phyloP scores from a whole-genome alignment of 2,329 filamentous ascomycete species.

The Escovopsis sp. region DNA sequence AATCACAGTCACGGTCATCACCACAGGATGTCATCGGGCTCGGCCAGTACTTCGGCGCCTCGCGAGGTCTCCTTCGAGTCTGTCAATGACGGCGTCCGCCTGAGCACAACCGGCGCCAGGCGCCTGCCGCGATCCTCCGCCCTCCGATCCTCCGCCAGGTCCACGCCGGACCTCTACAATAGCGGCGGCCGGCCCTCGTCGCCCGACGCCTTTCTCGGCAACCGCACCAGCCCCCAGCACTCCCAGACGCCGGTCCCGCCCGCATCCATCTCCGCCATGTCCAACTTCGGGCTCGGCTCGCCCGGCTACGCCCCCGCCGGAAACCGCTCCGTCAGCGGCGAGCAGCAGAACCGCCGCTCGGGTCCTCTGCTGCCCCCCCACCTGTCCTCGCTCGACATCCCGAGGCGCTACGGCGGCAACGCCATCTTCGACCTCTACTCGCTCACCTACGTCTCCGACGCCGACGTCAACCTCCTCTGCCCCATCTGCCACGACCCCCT shows the following conservation, averaged over 20 bases:
- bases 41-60: neutral
- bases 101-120: conserved; percentile 21
- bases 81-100: conserved; percentile 20
- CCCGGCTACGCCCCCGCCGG: conserved; percentile 6
- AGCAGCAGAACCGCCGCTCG: conserved; percentile 14
- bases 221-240: conserved; percentile 10
- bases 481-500: conserved; percentile 47
- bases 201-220: conserved; percentile 19
- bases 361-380: conserved; percentile 22
- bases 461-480: conserved; percentile 34
- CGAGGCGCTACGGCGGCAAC: conserved; percentile 22
- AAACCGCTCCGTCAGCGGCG: conserved; percentile 10
- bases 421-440: conserved; percentile 30
- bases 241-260: conserved; percentile 10
- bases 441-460: conserved; percentile 27
- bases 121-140: conserved; percentile 16
- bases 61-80: conserved; percentile 17
- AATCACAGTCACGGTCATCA: too few relatives aligned
- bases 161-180: conserved; percentile 25
- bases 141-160: conserved; percentile 18
- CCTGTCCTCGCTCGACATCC: conserved; percentile 24
- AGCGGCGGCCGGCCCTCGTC: conserved; percentile 24
- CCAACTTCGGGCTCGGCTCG: conserved; percentile 6
- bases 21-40: neutral
- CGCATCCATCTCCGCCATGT: conserved; percentile 6